Base-by-base conservation (phyloP, 331 rosid species). In the Quercus lobata region DNA sequence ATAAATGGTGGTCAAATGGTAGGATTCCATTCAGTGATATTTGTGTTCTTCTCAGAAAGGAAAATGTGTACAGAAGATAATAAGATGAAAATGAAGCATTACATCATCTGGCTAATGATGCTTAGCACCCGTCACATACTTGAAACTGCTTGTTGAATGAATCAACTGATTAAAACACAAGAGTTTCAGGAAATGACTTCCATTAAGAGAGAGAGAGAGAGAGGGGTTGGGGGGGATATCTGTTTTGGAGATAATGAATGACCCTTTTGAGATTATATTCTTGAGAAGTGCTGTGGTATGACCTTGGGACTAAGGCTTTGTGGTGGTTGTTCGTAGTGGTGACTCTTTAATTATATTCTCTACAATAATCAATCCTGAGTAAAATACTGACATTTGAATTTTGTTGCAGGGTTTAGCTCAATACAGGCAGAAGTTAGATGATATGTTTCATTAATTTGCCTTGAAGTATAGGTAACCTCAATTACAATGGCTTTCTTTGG, bases 361-460 rank as follows among this genome's bases (percentile, higher is more conserved):
- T 55, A 16, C 34, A 56, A 25, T 14, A 24, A 5, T 18, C 35
- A 57, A 58, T 55, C 73, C 44, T 32, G 6, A 53, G 62, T 24
- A 15, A 35, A 34, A 46, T 24, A 30, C 80, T 84, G 21, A 78
- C 29, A 22, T 62, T 61, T 30, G 69, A 74, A 61, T 72, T 57
- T 34, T 82, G 71, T 80, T 87, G 88, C 92, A 95, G 99, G 81
- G 82, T 56, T 84, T 95, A 90, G 97, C 98, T 80, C 90, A 75
- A 62, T 93, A 93, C 92, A 90, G 98, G 82, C 94, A 91, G 76
- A 89, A 86, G 78, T 81, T 93, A 75, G 97, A 95, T 74, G 96
- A 89, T 73, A 90, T 86, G 92, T 22, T 90, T 46, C 86, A 80
- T 73, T 85, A 75, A 68, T 66, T 34, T 25, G 74, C 16, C 55